A percentile compares a stretch with the other conserved stretches of the same genome.
These are phyloP conservation scores for Metschnikowia aberdeeniae DNA, from an alignment of 805 yeast genomes.

Conservation along the genomic window DNA sequence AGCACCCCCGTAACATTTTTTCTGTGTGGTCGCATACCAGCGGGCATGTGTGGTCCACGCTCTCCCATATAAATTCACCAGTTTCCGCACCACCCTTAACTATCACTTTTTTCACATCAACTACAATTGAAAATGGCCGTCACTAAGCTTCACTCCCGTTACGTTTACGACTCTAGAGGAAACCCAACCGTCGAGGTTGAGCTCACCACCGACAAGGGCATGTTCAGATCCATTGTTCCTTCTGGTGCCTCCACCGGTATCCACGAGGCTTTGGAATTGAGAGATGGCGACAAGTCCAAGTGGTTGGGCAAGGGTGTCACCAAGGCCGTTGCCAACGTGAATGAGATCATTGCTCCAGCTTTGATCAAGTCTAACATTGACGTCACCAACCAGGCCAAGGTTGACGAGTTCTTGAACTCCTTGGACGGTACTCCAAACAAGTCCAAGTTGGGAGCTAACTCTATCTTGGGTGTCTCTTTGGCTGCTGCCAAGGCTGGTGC, in stretches of 20 bases:
- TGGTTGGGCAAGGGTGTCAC: slow-evolving; percentile 99
- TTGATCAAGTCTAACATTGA: slow-evolving; percentile 74
- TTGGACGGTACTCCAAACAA: slow-evolving; percentile 98
- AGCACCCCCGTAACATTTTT: background rate
- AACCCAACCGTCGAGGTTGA: slow-evolving; percentile 99
- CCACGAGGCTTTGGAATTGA: slow-evolving; percentile 97
- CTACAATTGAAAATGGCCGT: slow-evolving; percentile 59
- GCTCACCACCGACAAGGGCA: slow-evolving; percentile 84
- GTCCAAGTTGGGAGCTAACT: slow-evolving; percentile 97
- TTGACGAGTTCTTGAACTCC: slow-evolving; percentile 78
- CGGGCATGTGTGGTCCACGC: slow-evolving; percentile 23
- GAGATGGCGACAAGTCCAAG: slow-evolving; percentile 96
- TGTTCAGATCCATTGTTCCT: slow-evolving; percentile 97
- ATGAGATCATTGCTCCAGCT: slow-evolving; percentile 93
- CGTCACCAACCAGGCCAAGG: slow-evolving; percentile 78
- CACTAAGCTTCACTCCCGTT: slow-evolving; percentile 86
- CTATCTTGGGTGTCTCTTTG: slow-evolving; percentile 95
- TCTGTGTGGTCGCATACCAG: slow-evolving; percentile 5
- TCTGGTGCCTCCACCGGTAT: slow-evolving; percentile 99
- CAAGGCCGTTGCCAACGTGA: slow-evolving; percentile 96
- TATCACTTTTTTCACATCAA: slow-evolving; percentile 8
- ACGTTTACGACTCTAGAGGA: slow-evolving; percentile 99
- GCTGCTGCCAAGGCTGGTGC: slow-evolving; percentile 99
- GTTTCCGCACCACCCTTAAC: slow-evolving; percentile 11
- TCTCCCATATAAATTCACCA: slow-evolving; percentile 13